Percentiles rank a stretch among this genome's conserved stretches.
Conservation (phyloP, 164 flowering plant species). For the Amborella trichopoda region DNA sequence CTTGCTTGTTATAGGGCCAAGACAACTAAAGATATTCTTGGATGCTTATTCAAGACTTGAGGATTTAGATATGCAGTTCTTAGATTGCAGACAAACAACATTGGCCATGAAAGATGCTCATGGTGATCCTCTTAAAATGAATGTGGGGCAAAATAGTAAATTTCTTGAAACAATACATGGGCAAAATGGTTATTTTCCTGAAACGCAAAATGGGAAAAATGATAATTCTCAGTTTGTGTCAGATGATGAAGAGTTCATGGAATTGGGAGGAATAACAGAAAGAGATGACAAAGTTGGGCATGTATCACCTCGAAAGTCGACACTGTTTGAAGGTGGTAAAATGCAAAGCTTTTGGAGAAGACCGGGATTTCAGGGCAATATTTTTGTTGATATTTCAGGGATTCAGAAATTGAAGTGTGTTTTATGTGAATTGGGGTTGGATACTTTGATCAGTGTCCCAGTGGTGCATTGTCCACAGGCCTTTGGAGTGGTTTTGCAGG, state of each 20-base stretch:
- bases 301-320: constrained; percentile 5
- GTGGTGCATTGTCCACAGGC: constrained; percentile 94
- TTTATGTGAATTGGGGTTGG: constrained; percentile 66
- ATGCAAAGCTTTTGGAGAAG: constrained; percentile 70
- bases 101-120: constrained; percentile 38
- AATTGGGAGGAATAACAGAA: constrained; percentile 5
- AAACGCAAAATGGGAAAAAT: neutral
- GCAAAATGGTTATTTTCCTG: neutral
- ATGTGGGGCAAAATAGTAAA: neutral
- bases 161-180: neutral
- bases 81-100: constrained; percentile 69
- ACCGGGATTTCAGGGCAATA: constrained; percentile 34
- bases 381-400: constrained; percentile 14
- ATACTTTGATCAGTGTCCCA: constrained; percentile 63
- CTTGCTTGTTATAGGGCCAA: constrained; percentile 77
- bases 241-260: too few species aligned
- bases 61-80: constrained; percentile 83
- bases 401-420: constrained; percentile 39
- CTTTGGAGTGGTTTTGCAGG: constrained; percentile 62
- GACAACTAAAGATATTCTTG: constrained; percentile 59
- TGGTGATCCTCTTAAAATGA: constrained; percentile 12
- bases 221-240: neutral
- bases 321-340: constrained; percentile 46
- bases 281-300: constrained; percentile 3
- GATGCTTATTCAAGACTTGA: constrained; percentile 90